Evolutionary conservation across 2,329 filamentous ascomycete genomes (phyloP).

Genomic region (Scedosporium minutisporum): DNA sequence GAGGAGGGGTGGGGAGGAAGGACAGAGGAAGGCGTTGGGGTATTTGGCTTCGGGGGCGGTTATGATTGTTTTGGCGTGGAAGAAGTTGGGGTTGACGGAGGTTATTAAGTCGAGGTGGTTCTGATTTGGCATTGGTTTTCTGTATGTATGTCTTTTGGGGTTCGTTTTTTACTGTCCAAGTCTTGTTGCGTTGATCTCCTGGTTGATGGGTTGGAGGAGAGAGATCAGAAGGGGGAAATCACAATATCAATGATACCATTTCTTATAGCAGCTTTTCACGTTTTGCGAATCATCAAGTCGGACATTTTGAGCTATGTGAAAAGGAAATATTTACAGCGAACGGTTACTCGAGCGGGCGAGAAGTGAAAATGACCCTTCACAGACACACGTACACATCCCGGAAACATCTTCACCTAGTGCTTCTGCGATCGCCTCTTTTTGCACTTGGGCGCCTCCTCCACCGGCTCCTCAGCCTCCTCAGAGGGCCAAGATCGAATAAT

Average conservation of each 20-base stretch:
- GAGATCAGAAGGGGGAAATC: too few species aligned
- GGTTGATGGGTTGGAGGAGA: too few species aligned
- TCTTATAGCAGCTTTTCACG: not conserved
- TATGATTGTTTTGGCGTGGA: slow-evolving; percentile 1
- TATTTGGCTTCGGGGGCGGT: not conserved
- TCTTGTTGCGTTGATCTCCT: too few species aligned
- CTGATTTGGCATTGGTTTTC: not conserved
- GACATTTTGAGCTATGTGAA: not conserved
- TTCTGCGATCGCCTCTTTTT: not conserved
- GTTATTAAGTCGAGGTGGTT: slow-evolving; percentile 6
- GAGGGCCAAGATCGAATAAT: slow-evolving; percentile 3
- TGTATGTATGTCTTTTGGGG: too few species aligned
- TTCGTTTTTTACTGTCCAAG: not conserved
- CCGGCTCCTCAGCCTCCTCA: slow-evolving; percentile 1
- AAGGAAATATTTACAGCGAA: not conserved
- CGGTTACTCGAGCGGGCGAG: not conserved
- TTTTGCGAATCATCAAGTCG: not conserved
- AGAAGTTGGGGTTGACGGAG: slow-evolving; percentile 2
- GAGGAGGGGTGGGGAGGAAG: slow-evolving; percentile 5
- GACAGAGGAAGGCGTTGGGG: slow-evolving; percentile 1
- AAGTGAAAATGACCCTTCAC: not conserved
- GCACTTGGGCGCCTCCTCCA: not conserved
- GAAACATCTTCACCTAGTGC: not conserved
- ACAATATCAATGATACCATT: too few species aligned
- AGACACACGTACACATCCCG: not conserved